phyloP scores from a whole-genome alignment of 352 stramenopile genomes.

The Thraustochytrium striatum region DNA sequence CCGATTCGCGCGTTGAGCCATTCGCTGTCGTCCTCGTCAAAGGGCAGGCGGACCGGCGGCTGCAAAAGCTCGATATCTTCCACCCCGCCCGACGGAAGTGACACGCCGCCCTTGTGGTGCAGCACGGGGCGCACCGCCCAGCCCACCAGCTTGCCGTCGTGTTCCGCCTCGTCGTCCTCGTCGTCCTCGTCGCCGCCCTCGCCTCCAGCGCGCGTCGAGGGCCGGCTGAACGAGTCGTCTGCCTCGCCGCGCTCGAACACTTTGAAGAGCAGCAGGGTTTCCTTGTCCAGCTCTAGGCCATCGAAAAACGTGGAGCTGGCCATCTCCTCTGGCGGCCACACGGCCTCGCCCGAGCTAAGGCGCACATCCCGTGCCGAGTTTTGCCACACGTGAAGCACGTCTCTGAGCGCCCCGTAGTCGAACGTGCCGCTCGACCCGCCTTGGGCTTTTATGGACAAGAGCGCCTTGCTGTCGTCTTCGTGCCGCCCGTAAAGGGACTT shows the following conservation, averaged over 20 bases:
- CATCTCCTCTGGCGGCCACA: not conserved
- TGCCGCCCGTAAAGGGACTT: not conserved
- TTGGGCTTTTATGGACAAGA: not conserved
- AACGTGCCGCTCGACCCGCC: not conserved
- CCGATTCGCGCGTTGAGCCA: not conserved
- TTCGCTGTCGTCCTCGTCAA: not conserved
- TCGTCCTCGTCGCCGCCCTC: not conserved
- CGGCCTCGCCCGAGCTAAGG: conserved; percentile 14
- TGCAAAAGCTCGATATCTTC: not conserved
- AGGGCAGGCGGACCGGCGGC: not conserved
- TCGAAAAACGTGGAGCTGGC: conserved; percentile 21
- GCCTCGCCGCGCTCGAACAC: conserved; percentile 3
- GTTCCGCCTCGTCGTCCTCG: not conserved
- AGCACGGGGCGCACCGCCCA: not conserved
- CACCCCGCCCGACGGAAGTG: not conserved
- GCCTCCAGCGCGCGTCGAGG: not conserved
- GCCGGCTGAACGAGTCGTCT: not conserved
- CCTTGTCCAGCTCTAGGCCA: not conserved
- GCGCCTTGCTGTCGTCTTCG: not conserved
- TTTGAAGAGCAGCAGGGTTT: not conserved
- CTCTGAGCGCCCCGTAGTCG: not conserved
- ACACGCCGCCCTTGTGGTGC: not conserved
- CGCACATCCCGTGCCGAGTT: conserved; percentile 8
- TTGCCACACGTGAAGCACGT: conserved; percentile 11
- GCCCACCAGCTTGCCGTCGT: conserved; percentile 1